Evolutionary conservation across 306 rosid genomes (phyloP).

Genomic region (Aeschynomene evenia): DNA sequence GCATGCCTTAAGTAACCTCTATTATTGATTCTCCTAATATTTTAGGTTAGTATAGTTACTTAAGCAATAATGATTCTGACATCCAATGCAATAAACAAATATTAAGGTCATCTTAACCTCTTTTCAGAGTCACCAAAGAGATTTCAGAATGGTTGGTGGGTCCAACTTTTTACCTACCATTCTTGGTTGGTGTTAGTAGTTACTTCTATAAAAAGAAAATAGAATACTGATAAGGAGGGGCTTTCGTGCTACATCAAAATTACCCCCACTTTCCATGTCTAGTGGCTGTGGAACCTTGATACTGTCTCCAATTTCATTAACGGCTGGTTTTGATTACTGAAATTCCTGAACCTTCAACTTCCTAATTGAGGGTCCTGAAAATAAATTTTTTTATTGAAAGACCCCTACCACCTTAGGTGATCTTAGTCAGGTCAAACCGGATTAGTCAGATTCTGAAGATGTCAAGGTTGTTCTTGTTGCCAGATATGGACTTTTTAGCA

Average conservation of each 20-base stretch:
- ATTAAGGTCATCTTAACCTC: background rate
- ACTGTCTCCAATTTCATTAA: background rate
- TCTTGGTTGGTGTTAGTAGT: slow-evolving; percentile 2
- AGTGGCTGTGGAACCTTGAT: background rate
- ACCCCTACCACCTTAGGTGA: too few relatives aligned
- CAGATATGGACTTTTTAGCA: too few relatives aligned
- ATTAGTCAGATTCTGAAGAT: too few relatives aligned
- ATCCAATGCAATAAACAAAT: background rate
- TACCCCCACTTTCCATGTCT: background rate
- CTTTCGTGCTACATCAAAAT: background rate
- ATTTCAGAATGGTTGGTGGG: slow-evolving; percentile 23
- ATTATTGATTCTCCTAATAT: slow-evolving; percentile 7
- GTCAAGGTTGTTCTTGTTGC: too few relatives aligned
- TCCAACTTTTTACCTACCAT: slow-evolving; percentile 22
- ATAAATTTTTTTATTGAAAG: too few relatives aligned
- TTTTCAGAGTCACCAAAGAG: slow-evolving; percentile 9
- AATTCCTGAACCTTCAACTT: background rate
- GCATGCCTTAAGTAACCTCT: background rate
- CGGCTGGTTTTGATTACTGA: background rate
- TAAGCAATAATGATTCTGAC: background rate
- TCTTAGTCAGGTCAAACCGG: too few relatives aligned
- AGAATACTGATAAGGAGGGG: background rate
- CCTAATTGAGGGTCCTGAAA: too few relatives aligned
- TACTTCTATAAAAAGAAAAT: too few relatives aligned
- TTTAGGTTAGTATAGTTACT: background rate